Percentiles rank a stretch among this genome's conserved stretches.
Evolutionary conservation across 805 yeast species (phyloP).

Genomic region (Tetrapisispora pingtungensis): DNA sequence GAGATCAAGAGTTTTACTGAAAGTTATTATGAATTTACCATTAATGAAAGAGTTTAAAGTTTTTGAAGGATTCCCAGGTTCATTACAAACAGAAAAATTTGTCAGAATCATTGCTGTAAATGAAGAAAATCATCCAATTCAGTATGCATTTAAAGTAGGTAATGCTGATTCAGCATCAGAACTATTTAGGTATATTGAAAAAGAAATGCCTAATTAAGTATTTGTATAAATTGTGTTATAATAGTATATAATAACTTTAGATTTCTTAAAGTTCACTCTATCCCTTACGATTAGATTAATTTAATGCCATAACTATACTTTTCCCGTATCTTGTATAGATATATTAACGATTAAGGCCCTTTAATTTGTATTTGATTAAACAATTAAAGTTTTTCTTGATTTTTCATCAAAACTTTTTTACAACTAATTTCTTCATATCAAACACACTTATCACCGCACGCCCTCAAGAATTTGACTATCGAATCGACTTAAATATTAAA

Average conservation of each 20-base stretch:
- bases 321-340: no score
- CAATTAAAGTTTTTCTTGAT: no score
- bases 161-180: slow-evolving; percentile 50
- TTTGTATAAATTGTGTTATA: background rate
- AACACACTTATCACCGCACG: no score
- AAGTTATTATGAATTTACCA: slow-evolving; percentile 72
- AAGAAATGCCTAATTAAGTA: slow-evolving; percentile 3
- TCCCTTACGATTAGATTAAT: no score
- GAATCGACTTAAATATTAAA: background rate
- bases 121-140: slow-evolving; percentile 57
- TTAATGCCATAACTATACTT: no score
- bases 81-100: slow-evolving; percentile 74
- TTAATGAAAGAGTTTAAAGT: slow-evolving; percentile 53
- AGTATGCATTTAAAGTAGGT: slow-evolving; percentile 70
- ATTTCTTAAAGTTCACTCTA: no score
- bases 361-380: no score
- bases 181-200: slow-evolving; percentile 35
- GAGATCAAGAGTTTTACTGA: slow-evolving; percentile 80
- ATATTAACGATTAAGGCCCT: no score
- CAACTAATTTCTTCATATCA: no score
- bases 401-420: no score
- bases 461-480: background rate
- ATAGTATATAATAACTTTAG: background rate
- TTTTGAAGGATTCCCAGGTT: slow-evolving; percentile 75
- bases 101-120: slow-evolving; percentile 63